Evolutionary conservation across 768 basidiomycete species (phyloP).

Genomic region (Cyclocybe aegerita): DNA sequence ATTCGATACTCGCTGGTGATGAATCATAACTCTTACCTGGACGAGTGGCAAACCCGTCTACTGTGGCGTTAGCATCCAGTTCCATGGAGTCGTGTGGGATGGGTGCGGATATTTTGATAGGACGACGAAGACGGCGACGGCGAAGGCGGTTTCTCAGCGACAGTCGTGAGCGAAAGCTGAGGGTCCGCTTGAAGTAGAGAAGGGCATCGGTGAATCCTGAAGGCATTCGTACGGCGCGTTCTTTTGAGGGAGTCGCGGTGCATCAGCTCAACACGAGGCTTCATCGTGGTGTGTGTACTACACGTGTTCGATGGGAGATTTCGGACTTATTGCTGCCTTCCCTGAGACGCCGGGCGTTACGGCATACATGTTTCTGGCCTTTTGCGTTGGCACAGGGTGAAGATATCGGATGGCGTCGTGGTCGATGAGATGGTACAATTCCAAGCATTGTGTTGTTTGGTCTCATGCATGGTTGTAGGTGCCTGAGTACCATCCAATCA

Average conservation of each 20-base stretch:
- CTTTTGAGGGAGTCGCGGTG: slow-evolving; percentile 19
- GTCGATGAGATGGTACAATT: too few species aligned
- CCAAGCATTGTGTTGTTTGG: too few species aligned
- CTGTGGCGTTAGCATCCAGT: background rate
- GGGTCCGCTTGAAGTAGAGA: slow-evolving; percentile 24
- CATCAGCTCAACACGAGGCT: slow-evolving; percentile 34
- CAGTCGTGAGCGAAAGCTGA: slow-evolving; percentile 16
- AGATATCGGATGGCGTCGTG: too few species aligned
- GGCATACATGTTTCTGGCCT: too few species aligned
- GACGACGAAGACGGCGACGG: slow-evolving; percentile 11
- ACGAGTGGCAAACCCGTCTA: background rate
- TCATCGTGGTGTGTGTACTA: slow-evolving; percentile 33
- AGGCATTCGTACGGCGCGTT: slow-evolving; percentile 12
- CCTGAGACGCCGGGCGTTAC: too few species aligned
- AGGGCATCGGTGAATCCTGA: slow-evolving; percentile 28
- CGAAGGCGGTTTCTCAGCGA: slow-evolving; percentile 9
- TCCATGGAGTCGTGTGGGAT: slow-evolving; percentile 5
- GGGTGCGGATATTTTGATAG: slow-evolving; percentile 15
- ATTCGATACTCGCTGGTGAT: background rate
- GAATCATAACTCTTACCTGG: background rate
- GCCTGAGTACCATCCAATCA: too few species aligned
- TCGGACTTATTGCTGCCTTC: too few species aligned
- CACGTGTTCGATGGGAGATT: slow-evolving; percentile 23
- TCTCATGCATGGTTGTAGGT: too few species aligned
- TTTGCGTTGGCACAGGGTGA: too few species aligned